Evolutionary conservation across 495 filamentous ascomycete species (phyloP).

Genomic region (Achaetomiella virescens): DNA sequence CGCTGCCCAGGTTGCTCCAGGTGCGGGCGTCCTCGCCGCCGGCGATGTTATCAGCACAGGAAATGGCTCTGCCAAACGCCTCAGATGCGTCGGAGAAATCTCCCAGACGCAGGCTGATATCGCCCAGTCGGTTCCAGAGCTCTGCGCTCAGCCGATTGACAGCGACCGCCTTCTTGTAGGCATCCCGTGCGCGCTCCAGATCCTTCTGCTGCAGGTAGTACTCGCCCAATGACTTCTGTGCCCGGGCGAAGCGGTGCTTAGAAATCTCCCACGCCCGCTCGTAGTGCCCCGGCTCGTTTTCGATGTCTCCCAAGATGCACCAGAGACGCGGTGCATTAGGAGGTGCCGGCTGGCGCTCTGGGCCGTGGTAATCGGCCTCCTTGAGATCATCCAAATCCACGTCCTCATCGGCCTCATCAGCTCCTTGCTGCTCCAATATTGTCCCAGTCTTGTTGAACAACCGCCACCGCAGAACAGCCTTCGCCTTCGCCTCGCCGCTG

Average conservation of each 20-base stretch:
- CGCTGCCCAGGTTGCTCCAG: conserved; percentile 90
- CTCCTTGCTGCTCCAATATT: conserved; percentile 14
- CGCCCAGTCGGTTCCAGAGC: conserved; percentile 86
- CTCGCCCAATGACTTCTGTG: conserved; percentile 79
- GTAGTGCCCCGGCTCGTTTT: conserved; percentile 65
- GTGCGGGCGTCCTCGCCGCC: conserved; percentile 87
- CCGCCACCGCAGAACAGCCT: conserved; percentile 63
- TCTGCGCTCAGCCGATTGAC: conserved; percentile 75
- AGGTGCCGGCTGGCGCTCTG: conserved; percentile 62
- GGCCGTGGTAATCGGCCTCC: conserved; percentile 48
- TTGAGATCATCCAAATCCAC: conserved; percentile 46
- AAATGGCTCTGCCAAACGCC: conserved; percentile 71
- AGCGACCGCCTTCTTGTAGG: conserved; percentile 68
- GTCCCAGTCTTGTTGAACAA: conserved; percentile 59
- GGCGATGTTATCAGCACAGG: conserved; percentile 44
- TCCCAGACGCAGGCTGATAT: conserved; percentile 71
- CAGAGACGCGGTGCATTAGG: conserved; percentile 80
- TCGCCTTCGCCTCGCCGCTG: conserved; percentile 69
- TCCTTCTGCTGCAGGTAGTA: conserved; percentile 60
- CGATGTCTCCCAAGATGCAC: conserved; percentile 91
- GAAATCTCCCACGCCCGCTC: conserved; percentile 87
- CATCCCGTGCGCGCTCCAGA: conserved; percentile 62
- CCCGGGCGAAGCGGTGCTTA: conserved; percentile 69
- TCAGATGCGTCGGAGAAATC: conserved; percentile 77
- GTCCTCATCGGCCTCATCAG: conserved; percentile 46